Percentiles rank a stretch among this genome's conserved stretches.
phyloP scores from a whole-genome alignment of 179 eudicot genomes.

The Beta corolliflora region DNA sequence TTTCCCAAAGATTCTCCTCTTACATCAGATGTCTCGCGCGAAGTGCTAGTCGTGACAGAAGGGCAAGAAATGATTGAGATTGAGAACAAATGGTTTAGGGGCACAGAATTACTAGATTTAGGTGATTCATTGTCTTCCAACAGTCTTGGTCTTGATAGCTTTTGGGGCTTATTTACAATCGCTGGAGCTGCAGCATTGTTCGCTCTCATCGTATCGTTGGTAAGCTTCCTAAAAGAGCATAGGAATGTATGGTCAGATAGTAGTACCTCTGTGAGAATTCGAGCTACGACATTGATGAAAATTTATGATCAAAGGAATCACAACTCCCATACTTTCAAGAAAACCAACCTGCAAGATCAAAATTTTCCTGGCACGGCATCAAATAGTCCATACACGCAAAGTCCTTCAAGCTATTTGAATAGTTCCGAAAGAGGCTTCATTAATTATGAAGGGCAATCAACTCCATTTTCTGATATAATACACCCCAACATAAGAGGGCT shows the following conservation, averaged over 20 bases:
- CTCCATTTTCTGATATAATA: constrained; percentile 2
- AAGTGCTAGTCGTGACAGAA: constrained; percentile 42
- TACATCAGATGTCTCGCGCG: constrained; percentile 46
- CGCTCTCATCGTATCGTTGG: constrained; percentile 29
- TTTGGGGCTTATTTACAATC: constrained; percentile 45
- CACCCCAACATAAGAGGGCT: neutral
- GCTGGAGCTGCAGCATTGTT: constrained; percentile 25
- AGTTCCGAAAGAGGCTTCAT: constrained; percentile 22
- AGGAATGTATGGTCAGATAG: constrained; percentile 20
- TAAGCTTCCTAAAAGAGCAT: constrained; percentile 31
- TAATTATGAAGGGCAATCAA: constrained; percentile 9
- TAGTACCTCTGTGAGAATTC: constrained; percentile 5
- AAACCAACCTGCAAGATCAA: constrained; percentile 11
- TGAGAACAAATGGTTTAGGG: constrained; percentile 31
- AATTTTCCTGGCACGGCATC: constrained; percentile 12
- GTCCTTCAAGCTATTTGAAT: constrained; percentile 29
- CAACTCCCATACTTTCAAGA: constrained; percentile 30
- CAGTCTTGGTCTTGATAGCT: constrained; percentile 43
- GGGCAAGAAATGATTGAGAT: constrained; percentile 28
- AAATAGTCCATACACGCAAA: constrained; percentile 26
- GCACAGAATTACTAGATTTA: constrained; percentile 15
- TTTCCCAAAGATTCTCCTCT: constrained; percentile 60
- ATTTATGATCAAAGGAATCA: constrained; percentile 26
- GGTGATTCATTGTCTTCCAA: constrained; percentile 21
- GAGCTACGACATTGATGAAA: constrained; percentile 15